These are phyloP conservation scores for Adansonia madagascariensis DNA, from an alignment of 441 rosid species.

Conservation along the genomic window DNA sequence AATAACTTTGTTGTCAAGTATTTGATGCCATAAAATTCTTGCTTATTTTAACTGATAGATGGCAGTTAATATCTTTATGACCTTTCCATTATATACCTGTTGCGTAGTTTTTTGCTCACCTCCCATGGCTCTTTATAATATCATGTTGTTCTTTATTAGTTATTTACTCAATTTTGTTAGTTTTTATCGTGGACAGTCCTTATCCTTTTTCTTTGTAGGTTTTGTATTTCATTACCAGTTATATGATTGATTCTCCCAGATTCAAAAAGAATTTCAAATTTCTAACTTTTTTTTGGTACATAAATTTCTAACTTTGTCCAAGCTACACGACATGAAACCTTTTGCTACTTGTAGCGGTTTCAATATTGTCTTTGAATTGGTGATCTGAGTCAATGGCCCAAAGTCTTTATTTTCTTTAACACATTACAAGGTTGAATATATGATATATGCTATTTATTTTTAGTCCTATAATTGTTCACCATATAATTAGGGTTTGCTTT, in stretches of 20 bases:
- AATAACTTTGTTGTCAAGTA: neutral
- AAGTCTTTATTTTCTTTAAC: neutral
- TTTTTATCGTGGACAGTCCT: neutral
- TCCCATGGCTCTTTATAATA: neutral
- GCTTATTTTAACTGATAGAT: constrained; percentile 5
- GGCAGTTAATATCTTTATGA: neutral
- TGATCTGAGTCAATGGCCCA: neutral
- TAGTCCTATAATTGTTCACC: constrained; percentile 1
- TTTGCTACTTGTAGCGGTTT: neutral
- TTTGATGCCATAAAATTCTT: neutral
- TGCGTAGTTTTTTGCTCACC: neutral
- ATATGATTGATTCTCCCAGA: neutral
- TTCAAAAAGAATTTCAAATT: neutral
- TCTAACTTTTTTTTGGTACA: neutral
- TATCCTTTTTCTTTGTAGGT: neutral
- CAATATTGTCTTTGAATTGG: neutral
- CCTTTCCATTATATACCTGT: neutral
- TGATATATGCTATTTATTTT: constrained; percentile 14
- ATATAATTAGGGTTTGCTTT: constrained; percentile 21
- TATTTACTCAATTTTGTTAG: neutral
- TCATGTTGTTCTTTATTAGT: neutral
- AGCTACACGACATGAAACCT: constrained; percentile 10
- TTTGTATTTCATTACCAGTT: neutral
- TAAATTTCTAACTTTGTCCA: no score
- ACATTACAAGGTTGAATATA: neutral